Conservation (phyloP, 75 land plant genomes). For the Pseudotsuga menziesii region DNA sequence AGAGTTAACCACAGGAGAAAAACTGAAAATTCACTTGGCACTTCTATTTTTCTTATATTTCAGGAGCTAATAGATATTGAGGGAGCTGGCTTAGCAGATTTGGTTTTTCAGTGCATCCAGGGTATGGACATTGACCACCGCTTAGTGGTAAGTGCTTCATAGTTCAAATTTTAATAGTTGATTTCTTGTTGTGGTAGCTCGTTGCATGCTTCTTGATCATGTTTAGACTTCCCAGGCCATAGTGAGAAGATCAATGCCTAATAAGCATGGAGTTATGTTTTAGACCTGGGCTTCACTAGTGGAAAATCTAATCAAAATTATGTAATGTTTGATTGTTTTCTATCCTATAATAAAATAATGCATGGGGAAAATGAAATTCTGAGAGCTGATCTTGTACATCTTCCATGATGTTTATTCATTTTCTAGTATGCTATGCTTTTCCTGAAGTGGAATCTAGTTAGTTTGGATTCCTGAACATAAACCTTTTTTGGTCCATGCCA, state of each 20-base stretch:
- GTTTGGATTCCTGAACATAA: neutral
- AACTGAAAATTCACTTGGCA: neutral
- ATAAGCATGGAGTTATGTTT: too few species aligned
- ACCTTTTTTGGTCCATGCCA: neutral
- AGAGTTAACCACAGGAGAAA: neutral
- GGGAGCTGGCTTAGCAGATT: constrained; percentile 43
- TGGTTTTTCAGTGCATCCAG: constrained; percentile 46
- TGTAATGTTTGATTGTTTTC: neutral
- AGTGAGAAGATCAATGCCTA: too few species aligned
- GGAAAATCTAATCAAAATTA: too few species aligned
- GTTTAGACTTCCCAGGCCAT: too few species aligned
- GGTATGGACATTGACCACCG: constrained; percentile 58
- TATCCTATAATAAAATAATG: neutral
- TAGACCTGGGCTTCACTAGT: too few species aligned
- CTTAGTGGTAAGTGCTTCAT: constrained; percentile 28
- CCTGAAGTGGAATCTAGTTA: neutral
- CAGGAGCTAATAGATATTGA: constrained; percentile 54
- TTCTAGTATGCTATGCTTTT: neutral
- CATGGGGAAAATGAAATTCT: neutral
- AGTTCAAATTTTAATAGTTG: too few species aligned
- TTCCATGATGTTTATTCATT: neutral
- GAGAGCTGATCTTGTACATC: neutral
- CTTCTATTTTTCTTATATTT: neutral
- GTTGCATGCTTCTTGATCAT: too few species aligned
- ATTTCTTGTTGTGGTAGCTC: too few species aligned